These are phyloP conservation scores for Lichtheimia ramosa DNA, from an alignment of 371 early-diverging fungal species.

Conservation along the genomic window DNA sequence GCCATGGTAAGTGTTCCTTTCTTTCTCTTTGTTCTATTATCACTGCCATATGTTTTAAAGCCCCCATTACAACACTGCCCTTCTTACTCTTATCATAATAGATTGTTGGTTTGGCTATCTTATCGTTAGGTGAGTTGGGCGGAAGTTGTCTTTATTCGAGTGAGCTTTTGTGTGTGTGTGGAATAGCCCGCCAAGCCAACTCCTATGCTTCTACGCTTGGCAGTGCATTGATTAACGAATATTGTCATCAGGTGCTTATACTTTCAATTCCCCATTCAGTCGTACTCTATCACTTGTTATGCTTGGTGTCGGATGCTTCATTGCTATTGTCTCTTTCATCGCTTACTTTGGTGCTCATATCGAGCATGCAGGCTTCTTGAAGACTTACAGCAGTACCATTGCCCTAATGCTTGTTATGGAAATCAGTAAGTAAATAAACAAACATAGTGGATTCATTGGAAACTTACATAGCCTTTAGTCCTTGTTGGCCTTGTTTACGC, in stretches of 20 bases:
- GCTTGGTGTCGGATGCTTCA: slow-evolving; percentile 23
- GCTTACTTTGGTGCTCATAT: slow-evolving; percentile 38
- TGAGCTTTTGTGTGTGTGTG: no score
- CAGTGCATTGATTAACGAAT: no score
- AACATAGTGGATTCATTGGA: neutral
- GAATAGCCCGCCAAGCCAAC: no score
- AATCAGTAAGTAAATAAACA: slow-evolving; percentile 19
- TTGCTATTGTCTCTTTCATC: slow-evolving; percentile 28
- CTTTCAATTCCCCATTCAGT: slow-evolving; percentile 28
- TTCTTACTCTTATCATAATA: neutral
- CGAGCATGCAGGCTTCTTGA: slow-evolving; percentile 34
- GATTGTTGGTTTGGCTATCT: no score
- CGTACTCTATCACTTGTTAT: slow-evolving; percentile 19
- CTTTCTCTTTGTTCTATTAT: neutral
- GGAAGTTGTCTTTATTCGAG: no score
- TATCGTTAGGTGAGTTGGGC: no score
- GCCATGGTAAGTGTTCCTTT: neutral
- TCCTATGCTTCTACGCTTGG: no score
- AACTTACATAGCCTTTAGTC: neutral
- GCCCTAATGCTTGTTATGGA: slow-evolving; percentile 31
- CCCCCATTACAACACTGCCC: neutral
- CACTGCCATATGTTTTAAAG: neutral
- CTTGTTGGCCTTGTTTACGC: slow-evolving; percentile 12
- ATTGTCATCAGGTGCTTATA: slow-evolving; percentile 30
- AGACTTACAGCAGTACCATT: slow-evolving; percentile 28